A percentile compares a stretch with the other conserved stretches of the same genome.
phyloP scores from a whole-genome alignment of 2,329 filamentous ascomycete species.

The Penicillium sp. region DNA sequence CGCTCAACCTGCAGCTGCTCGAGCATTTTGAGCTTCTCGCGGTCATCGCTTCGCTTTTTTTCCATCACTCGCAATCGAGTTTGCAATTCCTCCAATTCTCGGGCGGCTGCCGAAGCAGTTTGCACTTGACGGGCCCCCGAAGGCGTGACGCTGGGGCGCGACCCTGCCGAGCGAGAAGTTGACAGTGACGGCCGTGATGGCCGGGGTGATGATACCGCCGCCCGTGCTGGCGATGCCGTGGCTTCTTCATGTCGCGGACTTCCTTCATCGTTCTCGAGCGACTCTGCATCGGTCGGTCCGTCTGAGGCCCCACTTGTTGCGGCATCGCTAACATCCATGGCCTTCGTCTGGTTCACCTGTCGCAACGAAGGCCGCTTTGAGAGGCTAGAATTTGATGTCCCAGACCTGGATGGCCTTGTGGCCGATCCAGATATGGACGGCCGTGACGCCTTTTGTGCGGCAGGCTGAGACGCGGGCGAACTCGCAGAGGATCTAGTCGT shows the following conservation, averaged over 20 bases:
- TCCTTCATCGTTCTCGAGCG: slow-evolving; percentile 21
- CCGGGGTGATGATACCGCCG: slow-evolving; percentile 14
- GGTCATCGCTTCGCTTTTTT: slow-evolving; percentile 76
- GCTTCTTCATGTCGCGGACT: slow-evolving; percentile 14
- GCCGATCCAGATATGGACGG: slow-evolving; percentile 34
- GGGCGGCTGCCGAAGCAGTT: slow-evolving; percentile 46
- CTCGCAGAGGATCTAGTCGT: slow-evolving; percentile 60
- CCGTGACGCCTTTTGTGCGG: slow-evolving; percentile 33
- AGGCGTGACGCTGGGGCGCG: slow-evolving; percentile 26
- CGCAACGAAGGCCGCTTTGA: slow-evolving; percentile 33
- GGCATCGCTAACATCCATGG: slow-evolving; percentile 24
- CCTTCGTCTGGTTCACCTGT: slow-evolving; percentile 21
- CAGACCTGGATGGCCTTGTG: slow-evolving; percentile 30
- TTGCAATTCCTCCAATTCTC: slow-evolving; percentile 81
- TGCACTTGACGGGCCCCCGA: slow-evolving; percentile 40
- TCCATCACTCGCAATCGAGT: slow-evolving; percentile 82
- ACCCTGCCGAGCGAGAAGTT: slow-evolving; percentile 18
- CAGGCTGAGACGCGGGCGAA: slow-evolving; percentile 46
- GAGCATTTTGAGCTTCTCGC: slow-evolving; percentile 73
- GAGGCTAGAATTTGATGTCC: slow-evolving; percentile 18
- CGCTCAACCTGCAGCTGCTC: slow-evolving; percentile 63
- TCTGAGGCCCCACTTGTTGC: slow-evolving; percentile 24
- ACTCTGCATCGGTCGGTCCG: slow-evolving; percentile 25
- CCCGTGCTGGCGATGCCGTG: not conserved
- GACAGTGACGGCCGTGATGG: slow-evolving; percentile 20